Conservation (phyloP, 208 protist species). For the Trypanosoma melophagium region DNA sequence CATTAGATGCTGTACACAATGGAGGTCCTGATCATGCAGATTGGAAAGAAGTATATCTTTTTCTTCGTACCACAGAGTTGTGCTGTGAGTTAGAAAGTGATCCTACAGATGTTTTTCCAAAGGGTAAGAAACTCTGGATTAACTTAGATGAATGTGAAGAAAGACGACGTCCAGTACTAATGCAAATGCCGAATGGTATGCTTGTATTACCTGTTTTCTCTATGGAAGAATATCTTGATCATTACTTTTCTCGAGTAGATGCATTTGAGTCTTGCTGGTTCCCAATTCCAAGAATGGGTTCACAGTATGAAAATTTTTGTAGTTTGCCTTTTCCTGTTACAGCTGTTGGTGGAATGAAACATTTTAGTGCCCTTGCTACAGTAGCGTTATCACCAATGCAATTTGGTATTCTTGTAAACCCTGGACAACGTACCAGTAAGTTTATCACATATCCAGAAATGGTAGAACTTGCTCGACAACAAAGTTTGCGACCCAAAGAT, state of each 20-base stretch:
- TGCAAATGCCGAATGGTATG: conserved; percentile 81
- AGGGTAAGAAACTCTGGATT: conserved; percentile 83
- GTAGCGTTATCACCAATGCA: conserved; percentile 50
- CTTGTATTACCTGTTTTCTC: conserved; percentile 84
- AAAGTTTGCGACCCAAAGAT: conserved; percentile 37
- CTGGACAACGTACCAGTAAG: conserved; percentile 82
- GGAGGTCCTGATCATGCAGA: conserved; percentile 40
- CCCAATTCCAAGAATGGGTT: conserved; percentile 75
- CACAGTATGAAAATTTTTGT: conserved; percentile 78
- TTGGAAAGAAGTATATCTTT: conserved; percentile 86
- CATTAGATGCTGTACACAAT: conserved; percentile 70
- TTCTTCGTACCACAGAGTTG: conserved; percentile 88
- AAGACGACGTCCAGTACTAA: conserved; percentile 61
- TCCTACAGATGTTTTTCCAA: conserved; percentile 66
- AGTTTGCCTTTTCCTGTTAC: conserved; percentile 76
- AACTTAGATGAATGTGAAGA: conserved; percentile 85
- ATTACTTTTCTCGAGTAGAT: conserved; percentile 71
- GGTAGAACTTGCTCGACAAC: conserved; percentile 64
- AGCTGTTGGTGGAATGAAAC: conserved; percentile 66
- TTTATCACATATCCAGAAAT: conserved; percentile 90
- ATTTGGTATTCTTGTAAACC: conserved; percentile 79
- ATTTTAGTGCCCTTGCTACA: conserved; percentile 73
- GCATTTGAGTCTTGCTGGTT: conserved; percentile 87
- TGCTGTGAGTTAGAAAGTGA: conserved; percentile 64
- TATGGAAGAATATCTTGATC: conserved; percentile 86